These are phyloP conservation scores for Persicaria maculosa DNA, from an alignment of 148 eudicot species.

Conservation along the genomic window DNA sequence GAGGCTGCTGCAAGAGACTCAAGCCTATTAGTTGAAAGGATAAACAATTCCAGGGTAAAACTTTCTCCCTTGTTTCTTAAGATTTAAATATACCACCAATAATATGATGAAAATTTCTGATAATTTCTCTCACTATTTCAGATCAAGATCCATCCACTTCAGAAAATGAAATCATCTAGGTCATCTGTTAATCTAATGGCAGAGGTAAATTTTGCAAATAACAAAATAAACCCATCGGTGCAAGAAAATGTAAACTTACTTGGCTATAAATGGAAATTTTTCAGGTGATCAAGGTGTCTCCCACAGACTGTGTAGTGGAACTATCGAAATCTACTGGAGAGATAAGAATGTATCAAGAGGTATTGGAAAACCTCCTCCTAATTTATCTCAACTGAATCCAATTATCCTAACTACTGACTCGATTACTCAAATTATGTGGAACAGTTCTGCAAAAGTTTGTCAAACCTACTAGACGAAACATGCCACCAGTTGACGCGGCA, in stretches of 20 bases:
- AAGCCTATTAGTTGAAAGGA: slow-evolving; percentile 37
- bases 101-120: background rate
- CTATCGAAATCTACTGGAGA: slow-evolving; percentile 42
- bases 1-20: slow-evolving; percentile 49
- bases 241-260: slow-evolving; percentile 11
- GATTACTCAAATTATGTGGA: slow-evolving; percentile 8
- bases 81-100: background rate
- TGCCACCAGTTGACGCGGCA: slow-evolving; percentile 15
- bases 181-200: slow-evolving; percentile 40
- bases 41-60: slow-evolving; percentile 39
- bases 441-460: slow-evolving; percentile 52
- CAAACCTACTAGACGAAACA: slow-evolving; percentile 35
- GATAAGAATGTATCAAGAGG: slow-evolving; percentile 34
- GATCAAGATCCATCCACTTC: slow-evolving; percentile 33
- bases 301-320: slow-evolving; percentile 45
- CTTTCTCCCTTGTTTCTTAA: background rate
- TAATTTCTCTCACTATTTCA: slow-evolving; percentile 16
- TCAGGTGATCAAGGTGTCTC: slow-evolving; percentile 45
- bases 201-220: slow-evolving; percentile 23
- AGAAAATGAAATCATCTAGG: slow-evolving; percentile 34
- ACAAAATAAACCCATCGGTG: background rate
- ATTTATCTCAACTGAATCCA: slow-evolving; percentile 7
- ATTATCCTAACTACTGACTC: background rate
- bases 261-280: background rate
- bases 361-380: slow-evolving; percentile 7